Base-by-base conservation (phyloP, 805 yeast genomes). In the Saccharomycopsis oosterbeekiorum region DNA sequence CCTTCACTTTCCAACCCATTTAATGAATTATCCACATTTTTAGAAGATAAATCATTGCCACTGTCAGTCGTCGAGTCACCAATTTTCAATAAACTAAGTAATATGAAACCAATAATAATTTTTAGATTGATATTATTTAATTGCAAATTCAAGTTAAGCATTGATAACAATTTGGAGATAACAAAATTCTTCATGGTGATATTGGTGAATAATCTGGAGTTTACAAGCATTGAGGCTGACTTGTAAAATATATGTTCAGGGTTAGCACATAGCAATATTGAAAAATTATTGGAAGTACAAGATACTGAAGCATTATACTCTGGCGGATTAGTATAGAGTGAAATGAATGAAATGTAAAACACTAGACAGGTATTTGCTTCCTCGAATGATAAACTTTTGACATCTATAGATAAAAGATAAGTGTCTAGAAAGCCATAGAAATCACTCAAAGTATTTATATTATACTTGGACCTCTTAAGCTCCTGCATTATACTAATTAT, bases 61-160 rank as follows among this genome's bases (percentile, higher is more conserved):
- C 29, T 43, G 40, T 17, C 34, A 1, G 17, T 39, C 2, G 15
- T 17, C 14, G 34, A 47, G 15, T 37, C 56, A 15, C 55, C 59
- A 26, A 41, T 61, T 39, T 43, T 43, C 12, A 64, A 42, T 15
- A 64, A 41, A 12, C 29, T 53, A 12, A 62, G 19, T 19, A 64
- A 64, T 8, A 64, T 50, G n/a, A 62, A 62, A 34, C 66, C 66
- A 19, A 64, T 40, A 2, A 64, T 41, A n/a, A 64, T 17, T 54
- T 64, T 64, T 26, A 64, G 41, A 55, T 62, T 64, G n/a, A 58
- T 57, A 47, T 64, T 62, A 47, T 58, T 58, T 12, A 64, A 51
- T 43, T 58, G 54, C 3, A 61, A 50, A 37, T 64, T 64, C 54
- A 64, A 57, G 39, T 64, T 62, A 24, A 64, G 59, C 62, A 64